Evolutionary conservation across 768 basidiomycete species (phyloP), one percentile per base, ranked within the genome.

Genomic region (Pleurotus platypus): DNA sequence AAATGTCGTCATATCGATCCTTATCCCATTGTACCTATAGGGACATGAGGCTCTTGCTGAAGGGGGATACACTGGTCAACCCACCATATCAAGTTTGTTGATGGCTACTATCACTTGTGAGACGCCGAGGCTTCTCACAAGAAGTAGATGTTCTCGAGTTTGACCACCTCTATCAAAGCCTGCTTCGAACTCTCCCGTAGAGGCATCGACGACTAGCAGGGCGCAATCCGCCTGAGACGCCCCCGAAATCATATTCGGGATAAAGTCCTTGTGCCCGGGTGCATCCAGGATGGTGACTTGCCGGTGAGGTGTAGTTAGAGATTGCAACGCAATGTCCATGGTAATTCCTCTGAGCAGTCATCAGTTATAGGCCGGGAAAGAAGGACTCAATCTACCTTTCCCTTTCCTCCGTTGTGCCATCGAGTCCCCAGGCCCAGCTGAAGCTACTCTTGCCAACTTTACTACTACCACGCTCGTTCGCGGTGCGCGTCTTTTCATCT

Each of bases 211-310:
- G 3, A 98, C 95, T 18, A 98, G 84, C 6, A 98, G 72, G 0
- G 97, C 94, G 47, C 92, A 92, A 63, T 98, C 97, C 0, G 96
- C 97, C 70, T 98, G 97, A 2, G 95, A 87, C 5, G 97, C 96
- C 1, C 97, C 97, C 0, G 95, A 98, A 53, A 99, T 99, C 96
- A 98, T 98, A 67, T 98, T 98, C 1, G 97, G 97, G 60, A 99
- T 90, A 64, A 98, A 98, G 66, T 99, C 97, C 62, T 87, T 89
- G 71, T 99, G 97, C 0, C 97, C 97, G 0, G 97, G 97, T 0
- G 96, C 96, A 64, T 99, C 97, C 27, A 99, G 82, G n/a, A 99
- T 83, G 1, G 94, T 97, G 62, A 98, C 86, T 60, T 85, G 81
- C 49, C 90, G 81, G 61, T 87, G 80, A 0, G 84, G 74, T 0